These are phyloP conservation scores for Podospora fimiseda DNA, from an alignment of 495 filamentous ascomycete genomes.

Conservation along the genomic window DNA sequence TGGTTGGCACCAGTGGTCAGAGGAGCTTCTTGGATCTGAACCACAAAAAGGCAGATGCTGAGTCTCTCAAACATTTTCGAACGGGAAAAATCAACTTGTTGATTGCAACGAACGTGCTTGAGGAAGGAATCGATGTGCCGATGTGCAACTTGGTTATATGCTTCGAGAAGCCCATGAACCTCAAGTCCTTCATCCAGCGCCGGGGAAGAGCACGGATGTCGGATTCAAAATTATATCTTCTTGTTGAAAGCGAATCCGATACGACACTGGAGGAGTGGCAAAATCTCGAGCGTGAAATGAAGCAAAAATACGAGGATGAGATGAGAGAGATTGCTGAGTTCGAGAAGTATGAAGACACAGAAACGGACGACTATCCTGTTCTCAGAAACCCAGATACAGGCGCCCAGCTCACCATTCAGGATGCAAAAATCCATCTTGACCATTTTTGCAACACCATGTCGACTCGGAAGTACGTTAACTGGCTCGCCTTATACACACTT, in stretches of 20 bases:
- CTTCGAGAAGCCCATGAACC: constrained; percentile 65
- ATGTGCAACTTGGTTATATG: constrained; percentile 85
- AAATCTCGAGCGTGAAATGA: constrained; percentile 66
- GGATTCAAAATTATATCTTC: constrained; percentile 63
- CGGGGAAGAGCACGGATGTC: constrained; percentile 73
- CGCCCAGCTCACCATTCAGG: constrained; percentile 66
- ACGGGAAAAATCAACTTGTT: constrained; percentile 67
- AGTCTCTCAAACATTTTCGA: constrained; percentile 63
- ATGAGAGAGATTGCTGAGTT: constrained; percentile 45
- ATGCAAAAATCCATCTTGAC: constrained; percentile 66
- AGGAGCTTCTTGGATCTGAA: constrained; percentile 56
- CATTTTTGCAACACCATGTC: constrained; percentile 73
- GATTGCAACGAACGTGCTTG: constrained; percentile 75
- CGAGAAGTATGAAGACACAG: constrained; percentile 46
- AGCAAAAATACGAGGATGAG: constrained; percentile 64
- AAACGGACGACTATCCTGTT: constrained; percentile 37
- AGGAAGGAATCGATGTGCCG: constrained; percentile 88
- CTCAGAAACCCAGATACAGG: constrained; percentile 51
- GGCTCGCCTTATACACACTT: constrained; percentile 45
- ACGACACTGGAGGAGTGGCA: constrained; percentile 48
- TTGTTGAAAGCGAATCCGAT: constrained; percentile 37
- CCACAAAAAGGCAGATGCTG: constrained; percentile 43
- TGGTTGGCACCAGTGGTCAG: constrained; percentile 60
- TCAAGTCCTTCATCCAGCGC: constrained; percentile 86
- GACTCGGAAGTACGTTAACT: constrained; percentile 45